Conservation (phyloP, 176 grass and related monocot species). For the Areca catechu region DNA sequence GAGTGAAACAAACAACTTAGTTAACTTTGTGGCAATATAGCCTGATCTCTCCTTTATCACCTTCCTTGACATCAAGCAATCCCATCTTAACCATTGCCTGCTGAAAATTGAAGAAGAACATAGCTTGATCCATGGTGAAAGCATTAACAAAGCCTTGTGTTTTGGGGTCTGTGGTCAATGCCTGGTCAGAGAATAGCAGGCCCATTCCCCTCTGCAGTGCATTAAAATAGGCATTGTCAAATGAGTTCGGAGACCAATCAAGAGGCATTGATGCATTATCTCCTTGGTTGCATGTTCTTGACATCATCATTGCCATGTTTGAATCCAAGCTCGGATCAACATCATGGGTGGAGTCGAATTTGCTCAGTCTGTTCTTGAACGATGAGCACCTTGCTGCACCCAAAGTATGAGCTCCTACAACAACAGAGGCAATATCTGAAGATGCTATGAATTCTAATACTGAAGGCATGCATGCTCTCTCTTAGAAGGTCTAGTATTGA, state of each 20-base stretch:
- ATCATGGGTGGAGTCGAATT: slow-evolving; percentile 16
- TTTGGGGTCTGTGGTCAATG: slow-evolving; percentile 49
- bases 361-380: slow-evolving; percentile 36
- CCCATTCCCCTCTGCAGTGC: slow-evolving; percentile 53
- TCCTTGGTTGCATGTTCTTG: slow-evolving; percentile 31
- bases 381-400: slow-evolving; percentile 51
- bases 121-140: slow-evolving; percentile 52
- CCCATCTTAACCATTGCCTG: slow-evolving; percentile 90
- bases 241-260: slow-evolving; percentile 42
- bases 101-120: slow-evolving; percentile 77
- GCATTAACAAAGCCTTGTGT: slow-evolving; percentile 42
- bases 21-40: slow-evolving; percentile 45
- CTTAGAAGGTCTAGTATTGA: too few relatives aligned
- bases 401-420: slow-evolving; percentile 68
- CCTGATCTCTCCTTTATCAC: slow-evolving; percentile 56
- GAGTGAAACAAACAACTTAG: not conserved
- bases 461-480: too few relatives aligned
- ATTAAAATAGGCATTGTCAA: slow-evolving; percentile 59
- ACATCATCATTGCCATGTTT: slow-evolving; percentile 16
- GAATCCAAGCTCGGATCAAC: slow-evolving; percentile 34
- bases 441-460: too few relatives aligned
- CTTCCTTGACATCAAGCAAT: slow-evolving; percentile 64
- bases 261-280: slow-evolving; percentile 44
- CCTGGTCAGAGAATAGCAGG: slow-evolving; percentile 65
- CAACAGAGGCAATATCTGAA: slow-evolving; percentile 4